Conservation (phyloP, 768 basidiomycete genomes). For the Pisolithus tinctorius region DNA sequence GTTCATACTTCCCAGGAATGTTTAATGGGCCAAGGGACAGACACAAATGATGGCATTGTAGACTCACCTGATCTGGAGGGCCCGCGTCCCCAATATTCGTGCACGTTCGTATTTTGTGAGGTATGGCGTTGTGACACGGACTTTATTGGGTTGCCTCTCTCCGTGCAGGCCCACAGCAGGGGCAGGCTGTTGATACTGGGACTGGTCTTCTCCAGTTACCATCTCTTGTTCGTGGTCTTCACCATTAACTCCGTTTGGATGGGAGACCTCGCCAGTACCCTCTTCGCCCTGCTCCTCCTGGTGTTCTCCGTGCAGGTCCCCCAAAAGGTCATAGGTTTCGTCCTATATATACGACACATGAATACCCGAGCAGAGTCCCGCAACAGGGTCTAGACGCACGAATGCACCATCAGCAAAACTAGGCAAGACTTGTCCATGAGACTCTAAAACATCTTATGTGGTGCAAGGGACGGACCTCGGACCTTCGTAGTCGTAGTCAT, state of each 20-base stretch:
- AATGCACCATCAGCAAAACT: slow-evolving; percentile 66
- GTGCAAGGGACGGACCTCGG: slow-evolving; percentile 42
- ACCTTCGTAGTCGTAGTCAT: slow-evolving; percentile 69
- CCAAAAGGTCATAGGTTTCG: slow-evolving; percentile 65
- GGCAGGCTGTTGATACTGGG: slow-evolving; percentile 27
- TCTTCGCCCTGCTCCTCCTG: slow-evolving; percentile 37
- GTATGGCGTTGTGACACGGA: slow-evolving; percentile 92
- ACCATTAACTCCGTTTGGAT: slow-evolving; percentile 55
- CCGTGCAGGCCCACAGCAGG: slow-evolving; percentile 49
- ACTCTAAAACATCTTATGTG: slow-evolving; percentile 7
- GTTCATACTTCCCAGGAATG: slow-evolving; percentile 71
- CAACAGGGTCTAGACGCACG: slow-evolving; percentile 42
- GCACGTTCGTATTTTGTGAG: slow-evolving; percentile 99
- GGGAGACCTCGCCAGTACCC: slow-evolving; percentile 36
- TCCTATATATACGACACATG: slow-evolving; percentile 40
- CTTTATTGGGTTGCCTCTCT: slow-evolving; percentile 85
- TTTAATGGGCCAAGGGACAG: neutral
- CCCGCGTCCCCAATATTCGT: slow-evolving; percentile 91
- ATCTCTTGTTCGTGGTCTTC: slow-evolving; percentile 62
- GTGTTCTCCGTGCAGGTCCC: slow-evolving; percentile 42
- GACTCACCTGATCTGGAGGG: slow-evolving; percentile 89
- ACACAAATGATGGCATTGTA: neutral
- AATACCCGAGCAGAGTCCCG: slow-evolving; percentile 6
- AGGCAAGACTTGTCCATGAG: slow-evolving; percentile 8
- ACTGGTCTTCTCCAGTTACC: slow-evolving; percentile 43